Evolutionary conservation across 495 filamentous ascomycete genomes (phyloP), one percentile per base, ranked within the genome.

Genomic region (Penicillium coprophilum): DNA sequence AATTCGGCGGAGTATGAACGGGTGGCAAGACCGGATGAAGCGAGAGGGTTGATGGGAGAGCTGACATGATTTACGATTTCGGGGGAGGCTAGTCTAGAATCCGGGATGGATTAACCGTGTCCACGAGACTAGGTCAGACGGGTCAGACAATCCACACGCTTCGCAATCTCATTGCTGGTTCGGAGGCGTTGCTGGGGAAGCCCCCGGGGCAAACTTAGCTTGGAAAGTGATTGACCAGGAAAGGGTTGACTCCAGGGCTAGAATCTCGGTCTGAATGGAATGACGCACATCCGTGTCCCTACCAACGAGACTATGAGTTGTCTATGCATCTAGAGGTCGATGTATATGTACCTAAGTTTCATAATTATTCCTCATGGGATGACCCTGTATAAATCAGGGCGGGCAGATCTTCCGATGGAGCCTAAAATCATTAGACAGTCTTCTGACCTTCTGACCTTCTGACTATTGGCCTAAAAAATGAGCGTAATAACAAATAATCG

Each of bases 1-100:
- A 5, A 76, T 81, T 50, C 76, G 84, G 49, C 74, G 83, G 48
- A 84, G 78, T 52, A 74, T 86, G 72, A 79, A 81, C 57, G 81
- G 82, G 49, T 83, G 80, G 80, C 66, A 73, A 45, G 72, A 76
- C 23, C 67, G 73, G 60, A 79, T 79, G 76, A 76, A 76, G 59
- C 64, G 69, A 59, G 70, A 57, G 52, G 55, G 59, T 52, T 64
- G 63, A 38, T 50, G 50, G 53, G 52, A 41, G 27, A 53, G 53
- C 44, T 65, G 47, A 59, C 40, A 47, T 6, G 32, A 43, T 27
- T 32, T 53, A 47, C 13, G 27, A 47, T 27, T 32, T 53, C 15
- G 27, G 23, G 43, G 46, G 46, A 36, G 50, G 38, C 48, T 53
- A n/a, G 52, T 64, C 49, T 61, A 58, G 56, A 60, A 55, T 46